These are phyloP conservation scores for Fusarium sp. DNA, from an alignment of 2,329 filamentous ascomycete genomes.

Conservation along the genomic window DNA sequence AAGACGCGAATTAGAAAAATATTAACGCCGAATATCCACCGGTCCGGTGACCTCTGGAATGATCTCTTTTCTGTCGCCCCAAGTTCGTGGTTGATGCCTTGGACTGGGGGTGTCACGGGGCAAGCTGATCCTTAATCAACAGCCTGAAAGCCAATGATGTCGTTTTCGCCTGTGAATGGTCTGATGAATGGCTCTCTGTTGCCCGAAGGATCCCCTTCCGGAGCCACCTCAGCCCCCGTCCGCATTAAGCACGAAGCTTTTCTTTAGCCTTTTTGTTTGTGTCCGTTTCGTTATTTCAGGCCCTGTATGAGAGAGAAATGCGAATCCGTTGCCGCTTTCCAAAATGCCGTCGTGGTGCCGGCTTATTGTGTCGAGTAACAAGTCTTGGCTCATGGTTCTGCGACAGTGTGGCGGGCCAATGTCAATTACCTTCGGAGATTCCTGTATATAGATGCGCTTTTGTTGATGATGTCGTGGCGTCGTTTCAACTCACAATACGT, in stretches of 20 bases:
- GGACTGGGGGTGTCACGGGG: slow-evolving; percentile 36
- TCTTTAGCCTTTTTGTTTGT: slow-evolving; percentile 41
- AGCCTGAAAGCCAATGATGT: slow-evolving; percentile 31
- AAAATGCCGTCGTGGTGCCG: slow-evolving; percentile 22
- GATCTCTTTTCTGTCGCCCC: slow-evolving; percentile 32
- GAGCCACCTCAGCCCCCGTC: slow-evolving; percentile 21
- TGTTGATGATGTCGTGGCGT: slow-evolving; percentile 36
- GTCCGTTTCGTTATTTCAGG: slow-evolving; percentile 26
- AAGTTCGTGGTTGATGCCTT: slow-evolving; percentile 19
- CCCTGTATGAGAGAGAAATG: slow-evolving; percentile 31
- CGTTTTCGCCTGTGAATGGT: slow-evolving; percentile 11
- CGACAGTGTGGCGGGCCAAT: slow-evolving; percentile 24
- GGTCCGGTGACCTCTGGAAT: slow-evolving; percentile 28
- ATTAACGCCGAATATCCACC: slow-evolving; percentile 46
- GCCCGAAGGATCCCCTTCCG: slow-evolving; percentile 13
- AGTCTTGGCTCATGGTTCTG: slow-evolving; percentile 14
- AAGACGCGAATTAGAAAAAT: slow-evolving; percentile 36
- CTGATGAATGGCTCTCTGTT: slow-evolving; percentile 20
- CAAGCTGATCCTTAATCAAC: slow-evolving; percentile 27
- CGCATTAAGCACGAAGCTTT: slow-evolving; percentile 40
- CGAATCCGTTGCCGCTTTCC: slow-evolving; percentile 36
- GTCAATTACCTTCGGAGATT: slow-evolving; percentile 26
- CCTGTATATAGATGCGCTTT: slow-evolving; percentile 38
- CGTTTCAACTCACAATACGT: slow-evolving; percentile 36
- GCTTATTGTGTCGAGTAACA: slow-evolving; percentile 5